Conservation (phyloP, 2,329 filamentous ascomycete genomes). For the Thelonectria rubi region DNA sequence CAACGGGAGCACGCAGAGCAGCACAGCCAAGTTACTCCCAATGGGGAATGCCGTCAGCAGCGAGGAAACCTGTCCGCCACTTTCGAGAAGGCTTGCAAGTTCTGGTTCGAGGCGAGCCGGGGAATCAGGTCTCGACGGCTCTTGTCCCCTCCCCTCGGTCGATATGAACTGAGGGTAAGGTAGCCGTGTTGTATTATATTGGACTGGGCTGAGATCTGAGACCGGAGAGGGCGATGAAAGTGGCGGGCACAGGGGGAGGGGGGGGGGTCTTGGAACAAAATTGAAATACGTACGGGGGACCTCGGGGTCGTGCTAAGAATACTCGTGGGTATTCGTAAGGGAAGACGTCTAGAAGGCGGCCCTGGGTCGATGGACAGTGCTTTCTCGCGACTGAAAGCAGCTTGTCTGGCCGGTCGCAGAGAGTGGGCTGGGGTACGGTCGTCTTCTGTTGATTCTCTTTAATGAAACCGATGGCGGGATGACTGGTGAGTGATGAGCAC, state of each 20-base stretch:
- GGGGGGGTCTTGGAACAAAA: constrained; percentile 6
- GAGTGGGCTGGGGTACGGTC: not conserved
- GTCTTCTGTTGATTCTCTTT: not conserved
- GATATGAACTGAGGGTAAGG: constrained; percentile 11
- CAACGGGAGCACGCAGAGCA: no score
- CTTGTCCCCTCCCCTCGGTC: no score
- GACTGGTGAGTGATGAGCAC: no score
- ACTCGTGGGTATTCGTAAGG: not conserved
- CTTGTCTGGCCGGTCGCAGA: constrained; percentile 13
- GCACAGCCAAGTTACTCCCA: not conserved
- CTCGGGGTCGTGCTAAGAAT: constrained; percentile 13
- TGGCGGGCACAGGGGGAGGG: constrained; percentile 17
- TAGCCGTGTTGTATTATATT: constrained; percentile 10
- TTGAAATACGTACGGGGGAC: not conserved
- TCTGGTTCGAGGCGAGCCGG: not conserved
- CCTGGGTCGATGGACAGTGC: constrained; percentile 20
- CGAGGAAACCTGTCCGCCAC: not conserved
- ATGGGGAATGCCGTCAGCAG: not conserved
- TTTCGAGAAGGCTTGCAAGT: not conserved
- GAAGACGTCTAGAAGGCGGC: constrained; percentile 20
- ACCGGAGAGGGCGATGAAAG: constrained; percentile 36
- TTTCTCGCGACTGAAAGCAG: constrained; percentile 8
- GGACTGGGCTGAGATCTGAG: constrained; percentile 41
- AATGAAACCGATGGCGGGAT: constrained; percentile 4
- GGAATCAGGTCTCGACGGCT: not conserved